A percentile compares a stretch with the other conserved stretches of the same genome.
Evolutionary conservation across 306 rosid species (phyloP).

Genomic region (Cercis canadensis): DNA sequence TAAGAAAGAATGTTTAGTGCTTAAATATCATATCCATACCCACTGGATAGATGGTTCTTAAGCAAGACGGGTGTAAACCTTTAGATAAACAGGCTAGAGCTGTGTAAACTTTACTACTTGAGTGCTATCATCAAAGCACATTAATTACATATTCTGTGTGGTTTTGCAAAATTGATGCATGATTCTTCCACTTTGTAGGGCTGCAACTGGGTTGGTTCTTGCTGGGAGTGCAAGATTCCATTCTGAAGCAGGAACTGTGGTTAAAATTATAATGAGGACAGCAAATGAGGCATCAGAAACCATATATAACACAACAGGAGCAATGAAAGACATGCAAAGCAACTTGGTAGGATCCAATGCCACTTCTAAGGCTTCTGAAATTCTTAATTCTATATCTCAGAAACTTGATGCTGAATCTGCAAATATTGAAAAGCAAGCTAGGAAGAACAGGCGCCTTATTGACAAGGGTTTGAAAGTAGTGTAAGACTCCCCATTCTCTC

Average conservation of each 20-base stretch:
- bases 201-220: slow-evolving; percentile 61
- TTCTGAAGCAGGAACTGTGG: slow-evolving; percentile 54
- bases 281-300: slow-evolving; percentile 67
- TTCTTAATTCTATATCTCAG: slow-evolving; percentile 51
- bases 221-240: slow-evolving; percentile 61
- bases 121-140: too few relatives aligned
- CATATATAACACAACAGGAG: slow-evolving; percentile 61
- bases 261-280: slow-evolving; percentile 58
- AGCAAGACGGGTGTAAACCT: too few relatives aligned
- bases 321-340: slow-evolving; percentile 43
- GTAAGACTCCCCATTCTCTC: slow-evolving; percentile 44
- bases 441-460: slow-evolving; percentile 47
- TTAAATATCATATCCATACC: too few relatives aligned
- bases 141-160: too few relatives aligned
- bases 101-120: too few relatives aligned
- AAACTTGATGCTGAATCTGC: slow-evolving; percentile 56
- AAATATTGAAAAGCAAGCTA: slow-evolving; percentile 49
- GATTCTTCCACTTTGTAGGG: slow-evolving; percentile 44
- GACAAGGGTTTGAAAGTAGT: slow-evolving; percentile 51
- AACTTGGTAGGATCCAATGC: slow-evolving; percentile 41
- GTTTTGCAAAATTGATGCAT: not conserved
- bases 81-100: too few relatives aligned
- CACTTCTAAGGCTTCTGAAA: slow-evolving; percentile 26
- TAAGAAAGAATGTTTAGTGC: not conserved
- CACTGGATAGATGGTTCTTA: too few relatives aligned